phyloP scores from a whole-genome alignment of 2,329 filamentous ascomycete species.

The Pyricularia sp. region DNA sequence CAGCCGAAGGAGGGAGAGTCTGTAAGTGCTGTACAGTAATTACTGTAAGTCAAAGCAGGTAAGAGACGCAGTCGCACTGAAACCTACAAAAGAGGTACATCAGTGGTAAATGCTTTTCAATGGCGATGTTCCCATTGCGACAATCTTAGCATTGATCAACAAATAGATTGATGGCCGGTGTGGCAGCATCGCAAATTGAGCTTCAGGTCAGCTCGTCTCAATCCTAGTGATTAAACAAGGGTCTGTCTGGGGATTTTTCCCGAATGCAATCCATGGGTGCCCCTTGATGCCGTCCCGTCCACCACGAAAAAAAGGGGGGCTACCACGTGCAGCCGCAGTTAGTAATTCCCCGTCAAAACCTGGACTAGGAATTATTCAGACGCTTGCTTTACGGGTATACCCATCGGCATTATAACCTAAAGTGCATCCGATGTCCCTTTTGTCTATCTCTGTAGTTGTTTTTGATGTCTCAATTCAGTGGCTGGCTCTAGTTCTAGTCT shows the following conservation, averaged over 20 bases:
- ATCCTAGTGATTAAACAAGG: not conserved
- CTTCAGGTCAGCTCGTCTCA: not conserved
- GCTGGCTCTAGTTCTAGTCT: not conserved
- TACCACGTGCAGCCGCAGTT: not conserved
- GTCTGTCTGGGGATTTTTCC: not conserved
- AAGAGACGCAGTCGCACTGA: not conserved
- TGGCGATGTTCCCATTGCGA: too few species aligned
- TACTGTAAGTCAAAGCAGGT: too few species aligned
- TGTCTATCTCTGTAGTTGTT: not conserved
- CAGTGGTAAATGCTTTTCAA: too few species aligned
- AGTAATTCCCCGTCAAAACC: not conserved
- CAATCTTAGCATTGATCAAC: not conserved
- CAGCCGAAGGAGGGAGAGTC: not conserved
- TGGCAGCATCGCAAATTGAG: not conserved
- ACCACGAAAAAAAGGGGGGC: not conserved
- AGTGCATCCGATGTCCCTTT: not conserved
- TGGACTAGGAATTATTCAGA: not conserved
- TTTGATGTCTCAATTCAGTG: too few species aligned
- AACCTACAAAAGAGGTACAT: not conserved
- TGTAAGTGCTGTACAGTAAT: too few species aligned
- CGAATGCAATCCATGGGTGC: not conserved
- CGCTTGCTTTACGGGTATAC: not conserved
- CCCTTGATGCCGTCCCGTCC: not conserved
- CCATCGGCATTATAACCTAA: not conserved
- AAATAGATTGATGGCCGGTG: not conserved